phyloP scores from a whole-genome alignment of 2,329 filamentous ascomycete genomes.

The Mycosphaerella arachidis region DNA sequence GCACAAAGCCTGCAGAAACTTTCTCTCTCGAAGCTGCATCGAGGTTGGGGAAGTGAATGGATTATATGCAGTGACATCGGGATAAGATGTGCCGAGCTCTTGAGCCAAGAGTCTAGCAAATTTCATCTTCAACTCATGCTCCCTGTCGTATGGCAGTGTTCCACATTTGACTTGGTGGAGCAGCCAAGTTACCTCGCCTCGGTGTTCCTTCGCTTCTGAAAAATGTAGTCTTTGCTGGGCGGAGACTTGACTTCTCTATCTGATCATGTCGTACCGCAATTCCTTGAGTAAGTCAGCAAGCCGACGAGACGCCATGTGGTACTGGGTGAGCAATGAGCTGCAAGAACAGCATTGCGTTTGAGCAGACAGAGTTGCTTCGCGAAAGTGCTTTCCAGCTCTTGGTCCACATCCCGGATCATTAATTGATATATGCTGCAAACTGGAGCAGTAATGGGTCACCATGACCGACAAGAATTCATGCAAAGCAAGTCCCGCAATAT shows the following conservation, averaged over 20 bases:
- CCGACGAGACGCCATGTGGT: neutral
- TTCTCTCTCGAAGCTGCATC: neutral
- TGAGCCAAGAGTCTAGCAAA: neutral
- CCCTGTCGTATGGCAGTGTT: neutral
- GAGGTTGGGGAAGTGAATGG: neutral
- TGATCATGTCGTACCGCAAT: neutral
- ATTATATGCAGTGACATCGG: neutral
- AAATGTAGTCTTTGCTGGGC: neutral
- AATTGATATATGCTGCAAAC: neutral
- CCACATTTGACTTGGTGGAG: neutral
- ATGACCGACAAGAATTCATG: neutral
- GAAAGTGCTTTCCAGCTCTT: neutral
- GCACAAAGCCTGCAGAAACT: neutral
- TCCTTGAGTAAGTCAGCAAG: neutral
- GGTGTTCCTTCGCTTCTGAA: neutral
- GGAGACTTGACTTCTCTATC: neutral
- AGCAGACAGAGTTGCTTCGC: neutral
- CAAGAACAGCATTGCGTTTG: neutral
- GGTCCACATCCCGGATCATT: neutral
- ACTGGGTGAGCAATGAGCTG: neutral
- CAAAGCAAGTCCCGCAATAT: neutral
- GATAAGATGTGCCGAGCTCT: neutral
- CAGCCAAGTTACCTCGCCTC: neutral
- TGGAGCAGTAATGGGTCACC: neutral
- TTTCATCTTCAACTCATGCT: neutral